phyloP scores from a whole-genome alignment of 2,329 filamentous ascomycete genomes.

The Aspergillus udagawae region DNA sequence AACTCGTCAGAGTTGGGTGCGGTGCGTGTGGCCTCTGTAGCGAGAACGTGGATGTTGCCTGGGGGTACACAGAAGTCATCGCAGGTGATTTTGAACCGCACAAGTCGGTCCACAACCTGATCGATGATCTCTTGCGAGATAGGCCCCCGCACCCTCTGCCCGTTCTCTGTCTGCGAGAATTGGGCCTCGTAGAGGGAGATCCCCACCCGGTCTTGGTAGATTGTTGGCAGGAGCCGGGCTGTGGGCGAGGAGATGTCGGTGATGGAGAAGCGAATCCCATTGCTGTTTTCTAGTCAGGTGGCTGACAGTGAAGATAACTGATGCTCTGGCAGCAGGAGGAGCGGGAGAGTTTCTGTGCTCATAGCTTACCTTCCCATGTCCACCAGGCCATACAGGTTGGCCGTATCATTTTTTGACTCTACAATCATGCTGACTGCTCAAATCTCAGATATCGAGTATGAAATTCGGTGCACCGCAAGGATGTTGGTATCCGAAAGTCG shows the following conservation, averaged over 20 bases:
- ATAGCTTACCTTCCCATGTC: slow-evolving; percentile 40
- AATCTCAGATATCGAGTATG: too few species aligned
- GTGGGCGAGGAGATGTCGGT: slow-evolving; percentile 70
- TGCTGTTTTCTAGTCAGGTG: slow-evolving; percentile 45
- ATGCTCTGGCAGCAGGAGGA: background rate
- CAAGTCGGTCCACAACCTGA: slow-evolving; percentile 62
- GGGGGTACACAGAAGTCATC: slow-evolving; percentile 62
- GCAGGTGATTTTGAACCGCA: slow-evolving; percentile 69
- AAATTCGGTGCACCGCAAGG: too few species aligned
- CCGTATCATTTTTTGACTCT: background rate
- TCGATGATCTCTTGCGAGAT: slow-evolving; percentile 59
- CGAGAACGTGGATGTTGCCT: slow-evolving; percentile 67
- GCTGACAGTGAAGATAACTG: background rate
- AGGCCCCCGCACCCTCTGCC: slow-evolving; percentile 40
- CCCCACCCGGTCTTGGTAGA: slow-evolving; percentile 72
- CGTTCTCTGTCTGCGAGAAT: slow-evolving; percentile 39
- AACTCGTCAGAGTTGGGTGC: slow-evolving; percentile 71
- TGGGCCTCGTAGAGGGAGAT: slow-evolving; percentile 87
- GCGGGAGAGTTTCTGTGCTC: background rate
- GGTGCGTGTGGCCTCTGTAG: slow-evolving; percentile 83
- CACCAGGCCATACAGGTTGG: slow-evolving; percentile 33
- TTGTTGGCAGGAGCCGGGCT: slow-evolving; percentile 67
- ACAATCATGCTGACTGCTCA: background rate
- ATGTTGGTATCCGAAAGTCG: background rate
- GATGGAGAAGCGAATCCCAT: slow-evolving; percentile 90